Base-by-base conservation (phyloP, 768 basidiomycete genomes). In the Russula olivacea region DNA sequence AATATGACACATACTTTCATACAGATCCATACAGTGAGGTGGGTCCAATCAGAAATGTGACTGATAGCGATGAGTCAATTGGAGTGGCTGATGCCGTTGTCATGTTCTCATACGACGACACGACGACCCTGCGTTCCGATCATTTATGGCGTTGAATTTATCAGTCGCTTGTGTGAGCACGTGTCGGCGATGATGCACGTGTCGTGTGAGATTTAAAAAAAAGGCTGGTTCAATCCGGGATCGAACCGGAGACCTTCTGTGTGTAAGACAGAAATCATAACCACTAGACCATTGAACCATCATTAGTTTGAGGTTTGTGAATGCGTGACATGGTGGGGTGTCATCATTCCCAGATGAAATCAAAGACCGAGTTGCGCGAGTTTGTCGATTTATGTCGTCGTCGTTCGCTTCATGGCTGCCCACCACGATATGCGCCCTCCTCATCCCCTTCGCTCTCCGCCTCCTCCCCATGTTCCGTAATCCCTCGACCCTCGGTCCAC, bases 181-280 rank as follows among this genome's bases (percentile, higher is more conserved):
- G 51, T 32, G 51, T 6, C 3, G 17, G 25, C 5, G 41, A 32
- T 7, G 43, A n/a, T 25, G 7, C 50, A 59, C 28, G 38, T 62
- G 49, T 36, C 36, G 36, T 32, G 28, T 28, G 28, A 28, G 28
- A 28, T n/a, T n/a, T n/a, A 28, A 28, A 28, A 28, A 28, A 28
- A 28, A 28, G 28, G 28, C 14, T 68, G 68, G 68, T 68, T 68
- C 68, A 67, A 65, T 61, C 68, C 68, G 48, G 68, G 68, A 64
- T 68, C 68, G 68, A 68, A 68, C 68, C 48, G 68, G 66, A 67
- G 68, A 68, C 68, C 68, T 64, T 68, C 68, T 68, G 68, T 68
- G 68, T 68, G 68, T 68, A 68, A 68, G 68, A 68, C 68, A 68
- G 68, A 68, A 67, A 68, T 68, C 68, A 68, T 68, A 68, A 68